phyloP scores from a whole-genome alignment of 2,329 filamentous ascomycete genomes.

The Hansfordia pulvinata region DNA sequence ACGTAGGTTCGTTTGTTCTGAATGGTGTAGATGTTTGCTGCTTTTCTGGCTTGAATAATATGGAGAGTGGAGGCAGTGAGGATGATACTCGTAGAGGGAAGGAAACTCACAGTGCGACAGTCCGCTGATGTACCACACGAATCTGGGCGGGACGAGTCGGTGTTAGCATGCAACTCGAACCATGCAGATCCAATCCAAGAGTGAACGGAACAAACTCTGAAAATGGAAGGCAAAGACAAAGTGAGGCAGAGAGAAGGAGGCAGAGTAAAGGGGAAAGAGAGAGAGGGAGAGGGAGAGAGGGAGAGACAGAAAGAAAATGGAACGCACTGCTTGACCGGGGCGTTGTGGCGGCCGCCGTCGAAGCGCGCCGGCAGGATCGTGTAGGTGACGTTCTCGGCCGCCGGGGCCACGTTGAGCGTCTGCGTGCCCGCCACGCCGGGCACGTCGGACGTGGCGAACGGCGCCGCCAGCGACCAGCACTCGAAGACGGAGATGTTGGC shows the following conservation, averaged over 20 bases:
- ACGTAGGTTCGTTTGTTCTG: too few species aligned
- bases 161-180: too few species aligned
- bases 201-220: too few species aligned
- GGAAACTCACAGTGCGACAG: conserved; percentile 16
- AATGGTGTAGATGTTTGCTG: too few species aligned
- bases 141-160: conserved; percentile 11
- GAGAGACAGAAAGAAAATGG: conserved; percentile 1
- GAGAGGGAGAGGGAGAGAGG: too few species aligned
- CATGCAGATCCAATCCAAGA: too few species aligned
- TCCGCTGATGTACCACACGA: conserved; percentile 23
- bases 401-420: conserved; percentile 16
- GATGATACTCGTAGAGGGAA: too few species aligned
- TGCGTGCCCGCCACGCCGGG: conserved; percentile 18
- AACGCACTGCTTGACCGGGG: conserved; percentile 25
- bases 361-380: conserved; percentile 20
- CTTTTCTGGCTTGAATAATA: too few species aligned
- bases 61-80: too few species aligned
- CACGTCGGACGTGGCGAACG: conserved; percentile 16
- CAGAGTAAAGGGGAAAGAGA: too few species aligned
- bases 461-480: conserved; percentile 27
- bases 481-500: conserved; percentile 25
- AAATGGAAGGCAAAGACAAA: too few species aligned
- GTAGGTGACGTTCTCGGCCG: conserved; percentile 20
- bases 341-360: conserved; percentile 25
- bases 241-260: too few species aligned